Base-by-base conservation (phyloP, 1,139 yeast genomes). In the Diutina ranongensis region DNA sequence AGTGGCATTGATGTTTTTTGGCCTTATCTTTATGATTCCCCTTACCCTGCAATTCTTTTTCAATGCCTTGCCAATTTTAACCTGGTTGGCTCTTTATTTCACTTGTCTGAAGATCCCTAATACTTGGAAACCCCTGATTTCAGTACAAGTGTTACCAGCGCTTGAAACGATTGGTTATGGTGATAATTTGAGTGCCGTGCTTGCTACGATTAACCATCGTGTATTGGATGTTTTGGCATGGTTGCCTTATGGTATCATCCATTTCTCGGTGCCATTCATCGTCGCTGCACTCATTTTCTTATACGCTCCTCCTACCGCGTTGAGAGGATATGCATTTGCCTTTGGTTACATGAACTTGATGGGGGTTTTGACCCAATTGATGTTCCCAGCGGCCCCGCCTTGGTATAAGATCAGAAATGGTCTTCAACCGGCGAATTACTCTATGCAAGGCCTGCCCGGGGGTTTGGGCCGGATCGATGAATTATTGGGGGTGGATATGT, bases 381-480 rank as follows among this genome's bases (percentile, higher is more conserved):
- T 79, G 27, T 88, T 87, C 61, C 97, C 98, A 3, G 87, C 95
- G 45, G 97, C 98, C 49, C 95, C 99, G 32, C 99, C 99, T 33
- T 92, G 99, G 99, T 92, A 94, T 62, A 88, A 88, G 60, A 78
- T 78, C 52, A 64, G 81, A 46, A 81, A 92, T 59, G 97, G 96
- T 1, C 72, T 89, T 51, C 79, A 80, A 51, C 94, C 96, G 20
- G 98, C 98, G 5, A 78, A 87, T 62, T 92, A 94, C 63, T 69
- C 83, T 47, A 89, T 92, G 95, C 73, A 73, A 44, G 99, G 98
- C 18, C 83, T 94, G 1, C 96, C 99, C 3, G 99, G 98, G 55
- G 99, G 99, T 0, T 74, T 92, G 52, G 94, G 83, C 18, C 75
- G 98, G 57, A 87, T 92, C 53, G 99, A 92, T 62, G 62, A 68